Evolutionary conservation across 2,329 filamentous ascomycete genomes (phyloP).

Genomic region (Huntiella decipiens): DNA sequence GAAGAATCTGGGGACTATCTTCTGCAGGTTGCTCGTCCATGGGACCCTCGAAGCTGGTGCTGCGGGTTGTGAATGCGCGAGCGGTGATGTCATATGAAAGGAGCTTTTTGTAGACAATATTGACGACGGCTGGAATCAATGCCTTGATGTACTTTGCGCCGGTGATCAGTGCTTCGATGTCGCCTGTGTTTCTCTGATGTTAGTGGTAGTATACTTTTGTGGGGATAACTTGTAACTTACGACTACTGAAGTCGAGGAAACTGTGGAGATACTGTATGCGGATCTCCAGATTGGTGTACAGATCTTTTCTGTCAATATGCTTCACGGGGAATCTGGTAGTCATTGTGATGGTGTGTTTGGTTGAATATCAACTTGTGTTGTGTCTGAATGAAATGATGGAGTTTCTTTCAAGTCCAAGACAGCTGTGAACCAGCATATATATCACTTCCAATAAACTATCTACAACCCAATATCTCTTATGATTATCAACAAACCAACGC

Average conservation of each 20-base stretch:
- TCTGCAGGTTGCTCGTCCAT: constrained; percentile 45
- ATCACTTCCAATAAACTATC: too few relatives aligned
- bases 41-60: constrained; percentile 46
- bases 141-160: constrained; percentile 62
- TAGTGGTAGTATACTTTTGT: neutral
- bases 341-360: constrained; percentile 13
- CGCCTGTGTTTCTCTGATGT: constrained; percentile 22
- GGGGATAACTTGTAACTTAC: constrained; percentile 27
- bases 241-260: constrained; percentile 55
- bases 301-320: constrained; percentile 49
- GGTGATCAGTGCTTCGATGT: constrained; percentile 49
- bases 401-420: neutral
- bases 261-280: constrained; percentile 55
- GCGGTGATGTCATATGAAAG: constrained; percentile 69
- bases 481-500: too few relatives aligned
- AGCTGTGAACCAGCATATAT: too few relatives aligned
- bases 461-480: too few relatives aligned
- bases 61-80: constrained; percentile 47
- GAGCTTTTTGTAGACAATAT: constrained; percentile 69
- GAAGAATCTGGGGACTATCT: constrained; percentile 53
- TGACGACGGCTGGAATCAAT: constrained; percentile 67
- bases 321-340: constrained; percentile 22
- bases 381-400: neutral
- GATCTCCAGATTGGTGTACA: constrained; percentile 52
- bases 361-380: neutral